Conservation (phyloP, 495 filamentous ascomycete species). For the Usnea hakonensis region DNA sequence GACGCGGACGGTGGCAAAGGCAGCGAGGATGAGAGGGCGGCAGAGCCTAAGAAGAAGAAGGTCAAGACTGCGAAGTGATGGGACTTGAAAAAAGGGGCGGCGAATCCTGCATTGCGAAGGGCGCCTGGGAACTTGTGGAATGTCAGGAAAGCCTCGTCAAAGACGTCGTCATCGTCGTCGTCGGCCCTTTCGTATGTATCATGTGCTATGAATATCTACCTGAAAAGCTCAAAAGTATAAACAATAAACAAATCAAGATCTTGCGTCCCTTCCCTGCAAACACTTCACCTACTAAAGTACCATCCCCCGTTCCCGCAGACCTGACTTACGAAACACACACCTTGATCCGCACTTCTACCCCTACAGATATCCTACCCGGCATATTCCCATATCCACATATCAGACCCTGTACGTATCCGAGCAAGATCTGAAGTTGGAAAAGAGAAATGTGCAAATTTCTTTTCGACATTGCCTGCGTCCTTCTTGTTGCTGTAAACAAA, state of each 20-base stretch:
- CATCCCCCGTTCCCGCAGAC: no score
- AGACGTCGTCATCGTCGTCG: background rate
- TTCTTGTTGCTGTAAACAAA: no score
- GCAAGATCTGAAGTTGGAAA: no score
- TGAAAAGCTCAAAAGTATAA: background rate
- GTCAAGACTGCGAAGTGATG: constrained; percentile 41
- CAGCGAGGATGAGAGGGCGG: constrained; percentile 30
- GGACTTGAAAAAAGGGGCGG: background rate
- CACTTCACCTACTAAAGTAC: no score
- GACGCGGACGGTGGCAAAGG: constrained; percentile 37
- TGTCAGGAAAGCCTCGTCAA: background rate
- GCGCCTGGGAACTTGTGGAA: background rate
- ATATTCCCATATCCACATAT: no score
- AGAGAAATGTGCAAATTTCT: no score
- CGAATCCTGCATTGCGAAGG: constrained; percentile 1
- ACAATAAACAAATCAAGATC: background rate
- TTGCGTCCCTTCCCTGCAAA: no score
- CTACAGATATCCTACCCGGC: no score
- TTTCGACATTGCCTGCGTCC: no score
- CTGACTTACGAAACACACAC: no score
- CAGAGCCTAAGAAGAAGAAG: constrained; percentile 64
- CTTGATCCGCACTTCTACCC: no score
- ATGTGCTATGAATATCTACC: background rate
- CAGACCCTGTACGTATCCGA: no score
- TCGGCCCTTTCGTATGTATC: background rate